Base-by-base conservation (phyloP, 2,329 filamentous ascomycete genomes). In the Colletotrichum sp. region DNA sequence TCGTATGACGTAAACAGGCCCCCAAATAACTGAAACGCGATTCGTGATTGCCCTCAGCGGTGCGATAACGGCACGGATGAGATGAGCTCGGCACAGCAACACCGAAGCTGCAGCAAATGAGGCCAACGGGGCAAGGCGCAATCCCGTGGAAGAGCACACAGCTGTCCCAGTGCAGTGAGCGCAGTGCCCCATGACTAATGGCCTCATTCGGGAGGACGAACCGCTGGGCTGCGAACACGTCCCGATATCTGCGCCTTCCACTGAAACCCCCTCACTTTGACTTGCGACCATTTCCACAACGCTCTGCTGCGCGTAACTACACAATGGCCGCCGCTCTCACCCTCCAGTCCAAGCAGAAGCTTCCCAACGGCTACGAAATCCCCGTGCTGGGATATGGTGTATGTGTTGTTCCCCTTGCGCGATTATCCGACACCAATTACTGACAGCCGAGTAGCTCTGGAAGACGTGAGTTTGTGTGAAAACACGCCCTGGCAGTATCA, bases 381-480 rank as follows among this genome's bases (percentile, higher is more conserved):
- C 90, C 90, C 2, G 83, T 84, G 10, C 82, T 91, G 24, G 90
- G 90, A 62, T 91, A 88, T 76, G 90, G 90, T 68, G 90, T 91
- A 84, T 79, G 89, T 84, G 26, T 26, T 32, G 16, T 18, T 18
- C 13, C 26, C 30, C 16, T 64, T 74, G 74, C 55, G 65, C 49
- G 44, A 32, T 78, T 32, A 78, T 65, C 26, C 24, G 39, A 24
- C 62, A 21, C 59, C 79, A 72, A 26, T 77, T 63, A 34, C 66
- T 71, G 24, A 74, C 36, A 24, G 3, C 6, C 52, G 8, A 32
- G 4, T 78, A 91, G 89, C 86, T 91, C 75, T 91, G 89, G 80
- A 86, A 90, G 83, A 89, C 86, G 89, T 91, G 79, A 86, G 85
- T 8, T 28, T 13, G 18, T 21, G 66, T 4, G 39, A 63, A 13